phyloP scores from a whole-genome alignment of 1,284 basidiomycete genomes.

The Mycena citricolor region DNA sequence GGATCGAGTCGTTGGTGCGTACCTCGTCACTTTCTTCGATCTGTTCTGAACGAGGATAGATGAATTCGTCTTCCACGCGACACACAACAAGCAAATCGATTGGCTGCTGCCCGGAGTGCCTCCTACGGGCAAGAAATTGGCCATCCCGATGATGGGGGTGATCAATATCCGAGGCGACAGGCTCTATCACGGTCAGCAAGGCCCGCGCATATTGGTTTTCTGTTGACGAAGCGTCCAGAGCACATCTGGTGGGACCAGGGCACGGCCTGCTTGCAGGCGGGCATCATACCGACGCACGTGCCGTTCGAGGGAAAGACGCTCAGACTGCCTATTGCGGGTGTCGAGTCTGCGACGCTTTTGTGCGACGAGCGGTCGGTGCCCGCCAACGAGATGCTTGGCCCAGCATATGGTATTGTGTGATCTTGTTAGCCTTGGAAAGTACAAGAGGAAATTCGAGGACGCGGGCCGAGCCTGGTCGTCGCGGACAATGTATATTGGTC shows the following conservation, averaged over 20 bases:
- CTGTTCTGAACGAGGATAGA: slow-evolving; percentile 29
- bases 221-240: slow-evolving; percentile 37
- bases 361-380: slow-evolving; percentile 39
- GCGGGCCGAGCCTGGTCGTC: too few species aligned
- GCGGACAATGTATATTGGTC: too few species aligned
- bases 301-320: slow-evolving; percentile 30
- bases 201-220: too few species aligned
- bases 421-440: too few species aligned
- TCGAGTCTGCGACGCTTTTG: slow-evolving; percentile 39
- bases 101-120: slow-evolving; percentile 53
- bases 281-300: slow-evolving; percentile 39
- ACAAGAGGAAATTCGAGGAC: too few species aligned
- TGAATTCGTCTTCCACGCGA: slow-evolving; percentile 48
- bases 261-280: slow-evolving; percentile 41
- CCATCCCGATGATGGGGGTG: slow-evolving; percentile 54
- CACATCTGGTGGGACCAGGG: slow-evolving; percentile 54
- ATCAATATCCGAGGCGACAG: slow-evolving; percentile 58
- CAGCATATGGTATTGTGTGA: slow-evolving; percentile 16
- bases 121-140: slow-evolving; percentile 46
- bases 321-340: slow-evolving; percentile 43
- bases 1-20: slow-evolving; percentile 47
- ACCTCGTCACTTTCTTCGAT: not conserved
- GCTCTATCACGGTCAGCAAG: slow-evolving; percentile 42
- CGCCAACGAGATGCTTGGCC: slow-evolving; percentile 44
- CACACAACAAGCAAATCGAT: slow-evolving; percentile 46